These are phyloP conservation scores for Lepidopterella palustris DNA, from an alignment of 495 filamentous ascomycete species.

Conservation along the genomic window DNA sequence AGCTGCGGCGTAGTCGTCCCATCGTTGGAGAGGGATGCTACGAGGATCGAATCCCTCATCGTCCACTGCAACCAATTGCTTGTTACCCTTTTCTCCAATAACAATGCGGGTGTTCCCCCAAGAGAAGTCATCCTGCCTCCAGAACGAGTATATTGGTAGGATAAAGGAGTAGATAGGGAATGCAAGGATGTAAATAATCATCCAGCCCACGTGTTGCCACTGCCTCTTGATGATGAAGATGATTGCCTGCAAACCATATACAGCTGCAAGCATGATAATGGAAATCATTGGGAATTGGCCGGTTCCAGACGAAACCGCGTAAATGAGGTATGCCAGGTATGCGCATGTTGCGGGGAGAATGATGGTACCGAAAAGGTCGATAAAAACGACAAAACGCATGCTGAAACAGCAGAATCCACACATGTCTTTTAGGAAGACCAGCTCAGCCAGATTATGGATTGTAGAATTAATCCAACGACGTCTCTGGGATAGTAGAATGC, in stretches of 20 bases:
- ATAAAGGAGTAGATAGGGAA: constrained; percentile 92
- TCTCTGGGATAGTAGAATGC: constrained; percentile 85
- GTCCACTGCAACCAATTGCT: constrained; percentile 75
- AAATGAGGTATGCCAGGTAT: constrained; percentile 87
- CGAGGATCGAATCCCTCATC: constrained; percentile 86
- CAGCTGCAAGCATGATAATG: constrained; percentile 76
- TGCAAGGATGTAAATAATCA: constrained; percentile 94
- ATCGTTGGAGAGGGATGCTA: constrained; percentile 87
- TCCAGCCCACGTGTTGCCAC: constrained; percentile 98
- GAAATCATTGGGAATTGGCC: constrained; percentile 83
- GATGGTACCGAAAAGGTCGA: constrained; percentile 89
- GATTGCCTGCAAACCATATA: constrained; percentile 91
- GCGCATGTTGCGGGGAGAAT: constrained; percentile 87
- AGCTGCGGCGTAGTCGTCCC: constrained; percentile 92
- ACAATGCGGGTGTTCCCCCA: constrained; percentile 99
- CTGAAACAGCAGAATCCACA: constrained; percentile 99
- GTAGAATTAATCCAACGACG: constrained; percentile 99
- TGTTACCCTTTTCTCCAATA: constrained; percentile 84
- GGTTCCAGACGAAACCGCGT: constrained; percentile 60
- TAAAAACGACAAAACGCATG: constrained; percentile 95
- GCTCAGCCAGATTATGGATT: constrained; percentile 86
- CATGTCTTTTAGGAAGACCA: constrained; percentile 80
- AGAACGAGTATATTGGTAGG: constrained; percentile 94
- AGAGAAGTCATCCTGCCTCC: constrained; percentile 96
- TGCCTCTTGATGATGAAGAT: constrained; percentile 95